A percentile compares a stretch with the other conserved stretches of the same genome.
These are phyloP conservation scores for Coniochaeta sp. DNA, from an alignment of 2,329 filamentous ascomycete species.

Conservation along the genomic window DNA sequence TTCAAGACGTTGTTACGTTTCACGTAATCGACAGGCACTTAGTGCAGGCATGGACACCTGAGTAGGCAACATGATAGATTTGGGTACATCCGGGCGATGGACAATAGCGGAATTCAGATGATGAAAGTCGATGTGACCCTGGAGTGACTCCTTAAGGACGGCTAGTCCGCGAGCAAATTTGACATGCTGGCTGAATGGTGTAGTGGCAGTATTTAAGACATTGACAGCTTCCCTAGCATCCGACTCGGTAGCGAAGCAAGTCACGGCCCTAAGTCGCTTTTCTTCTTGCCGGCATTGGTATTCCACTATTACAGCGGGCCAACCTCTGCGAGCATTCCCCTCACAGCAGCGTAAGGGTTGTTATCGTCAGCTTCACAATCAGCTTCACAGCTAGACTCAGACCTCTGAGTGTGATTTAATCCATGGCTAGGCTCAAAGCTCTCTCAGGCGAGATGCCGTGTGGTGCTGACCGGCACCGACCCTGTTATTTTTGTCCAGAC, in stretches of 20 bases:
- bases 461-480: not conserved
- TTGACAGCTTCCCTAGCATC: not conserved
- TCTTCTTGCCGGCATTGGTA: not conserved
- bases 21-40: constrained; percentile 21
- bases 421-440: not conserved
- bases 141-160: constrained; percentile 26
- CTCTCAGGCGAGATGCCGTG: not conserved
- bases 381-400: not conserved
- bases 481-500: not conserved
- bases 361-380: not conserved
- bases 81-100: constrained; percentile 33
- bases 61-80: constrained; percentile 25
- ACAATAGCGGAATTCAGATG: constrained; percentile 28
- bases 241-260: not conserved
- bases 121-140: constrained; percentile 22
- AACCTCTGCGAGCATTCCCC: not conserved
- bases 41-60: constrained; percentile 22
- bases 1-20: not conserved
- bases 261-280: not conserved
- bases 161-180: not conserved
- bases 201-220: not conserved
- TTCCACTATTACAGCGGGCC: not conserved
- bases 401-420: not conserved
- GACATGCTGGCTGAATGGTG: not conserved
- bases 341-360: not conserved